Evolutionary conservation across 2,329 filamentous ascomycete genomes (phyloP).

Genomic region (Fusarium keratoplasticum): DNA sequence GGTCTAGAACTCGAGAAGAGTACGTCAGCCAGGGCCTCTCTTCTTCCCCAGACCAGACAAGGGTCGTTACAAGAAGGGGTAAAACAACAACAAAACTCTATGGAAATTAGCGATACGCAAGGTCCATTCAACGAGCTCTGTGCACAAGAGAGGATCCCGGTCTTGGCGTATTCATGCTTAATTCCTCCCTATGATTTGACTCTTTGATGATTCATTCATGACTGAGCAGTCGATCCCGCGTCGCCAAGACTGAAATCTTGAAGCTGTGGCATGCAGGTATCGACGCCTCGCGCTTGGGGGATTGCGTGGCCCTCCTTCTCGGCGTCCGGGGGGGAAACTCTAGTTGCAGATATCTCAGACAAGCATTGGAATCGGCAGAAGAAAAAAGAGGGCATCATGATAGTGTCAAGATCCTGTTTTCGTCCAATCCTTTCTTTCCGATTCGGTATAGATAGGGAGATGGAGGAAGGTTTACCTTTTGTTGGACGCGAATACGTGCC

Average conservation of each 20-base stretch:
- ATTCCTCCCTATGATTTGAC: neutral
- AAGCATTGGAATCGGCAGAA: neutral
- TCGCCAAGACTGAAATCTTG: conserved; percentile 17
- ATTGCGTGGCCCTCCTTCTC: conserved; percentile 35
- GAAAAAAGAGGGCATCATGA: neutral
- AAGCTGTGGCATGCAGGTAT: conserved; percentile 17
- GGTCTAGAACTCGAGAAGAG: conserved; percentile 6
- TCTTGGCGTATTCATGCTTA: conserved; percentile 9
- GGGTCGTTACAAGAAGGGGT: neutral
- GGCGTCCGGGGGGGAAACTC: neutral
- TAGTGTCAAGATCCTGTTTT: neutral
- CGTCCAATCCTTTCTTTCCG: neutral
- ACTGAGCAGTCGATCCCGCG: conserved; percentile 19
- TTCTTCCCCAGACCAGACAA: neutral
- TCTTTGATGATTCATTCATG: conserved; percentile 25
- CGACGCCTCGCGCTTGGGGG: conserved; percentile 23
- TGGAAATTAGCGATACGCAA: neutral
- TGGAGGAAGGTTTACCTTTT: neutral
- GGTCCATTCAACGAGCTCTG: neutral
- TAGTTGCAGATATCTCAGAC: neutral
- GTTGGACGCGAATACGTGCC: neutral
- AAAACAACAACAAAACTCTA: neutral
- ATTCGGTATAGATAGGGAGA: neutral
- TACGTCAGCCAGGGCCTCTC: conserved; percentile 5
- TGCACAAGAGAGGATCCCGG: neutral